Evolutionary conservation across 257 asterid species (phyloP).

Genomic region (Nicotiana noctiflora): DNA sequence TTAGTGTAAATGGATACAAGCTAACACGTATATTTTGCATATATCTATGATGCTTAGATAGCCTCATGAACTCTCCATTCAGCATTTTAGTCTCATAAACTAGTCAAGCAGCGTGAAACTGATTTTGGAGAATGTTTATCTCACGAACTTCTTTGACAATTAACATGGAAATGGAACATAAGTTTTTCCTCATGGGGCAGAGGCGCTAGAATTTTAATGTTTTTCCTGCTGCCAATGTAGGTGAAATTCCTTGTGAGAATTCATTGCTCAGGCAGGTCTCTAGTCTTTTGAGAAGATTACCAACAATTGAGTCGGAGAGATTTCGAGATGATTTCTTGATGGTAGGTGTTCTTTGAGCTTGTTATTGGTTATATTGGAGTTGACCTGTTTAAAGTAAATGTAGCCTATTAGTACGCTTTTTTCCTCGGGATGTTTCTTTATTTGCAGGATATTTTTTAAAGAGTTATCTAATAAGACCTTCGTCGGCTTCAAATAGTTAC

Average conservation of each 20-base stretch:
- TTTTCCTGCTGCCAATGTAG: slow-evolving; percentile 29
- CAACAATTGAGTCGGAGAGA: slow-evolving; percentile 81
- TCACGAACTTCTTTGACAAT: not conserved
- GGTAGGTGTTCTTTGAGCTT: slow-evolving; percentile 44
- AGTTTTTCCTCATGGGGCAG: not conserved
- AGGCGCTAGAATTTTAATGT: slow-evolving; percentile 10
- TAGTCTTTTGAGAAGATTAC: slow-evolving; percentile 88
- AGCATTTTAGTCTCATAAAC: not conserved
- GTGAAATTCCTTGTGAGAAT: slow-evolving; percentile 73
- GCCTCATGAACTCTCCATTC: not conserved
- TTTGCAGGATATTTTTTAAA: not conserved
- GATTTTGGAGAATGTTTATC: not conserved
- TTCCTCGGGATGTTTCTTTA: not conserved
- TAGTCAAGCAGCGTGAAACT: not conserved
- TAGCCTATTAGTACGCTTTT: not conserved
- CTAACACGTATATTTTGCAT: not conserved
- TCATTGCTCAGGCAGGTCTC: slow-evolving; percentile 91
- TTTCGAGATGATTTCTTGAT: slow-evolving; percentile 91
- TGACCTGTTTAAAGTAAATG: not conserved
- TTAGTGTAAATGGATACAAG: not conserved
- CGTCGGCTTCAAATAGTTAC: not conserved
- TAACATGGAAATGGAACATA: not conserved
- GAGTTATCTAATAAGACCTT: not conserved
- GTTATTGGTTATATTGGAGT: too few species aligned
- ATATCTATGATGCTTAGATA: not conserved